Evolutionary conservation across 768 basidiomycete genomes (phyloP).

Genomic region (Hortiboletus flavorubellus): DNA sequence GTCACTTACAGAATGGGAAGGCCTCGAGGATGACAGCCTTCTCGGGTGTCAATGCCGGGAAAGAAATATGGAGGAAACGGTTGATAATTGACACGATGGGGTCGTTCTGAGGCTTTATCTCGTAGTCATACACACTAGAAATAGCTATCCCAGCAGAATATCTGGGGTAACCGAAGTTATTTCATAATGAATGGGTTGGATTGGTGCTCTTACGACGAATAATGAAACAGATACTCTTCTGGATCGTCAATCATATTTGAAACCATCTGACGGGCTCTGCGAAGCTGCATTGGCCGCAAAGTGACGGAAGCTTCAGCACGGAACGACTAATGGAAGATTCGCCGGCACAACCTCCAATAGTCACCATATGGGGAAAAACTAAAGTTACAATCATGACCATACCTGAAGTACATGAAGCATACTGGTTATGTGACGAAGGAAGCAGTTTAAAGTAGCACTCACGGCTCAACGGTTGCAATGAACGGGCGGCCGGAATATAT

Average conservation of each 20-base stretch:
- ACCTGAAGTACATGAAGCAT: background rate
- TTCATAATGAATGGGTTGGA: background rate
- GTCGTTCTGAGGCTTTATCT: background rate
- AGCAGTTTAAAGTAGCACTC: background rate
- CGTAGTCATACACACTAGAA: constrained; percentile 13
- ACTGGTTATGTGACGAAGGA: background rate
- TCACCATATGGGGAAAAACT: background rate
- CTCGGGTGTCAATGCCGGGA: constrained; percentile 7
- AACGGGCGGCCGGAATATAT: constrained; percentile 14
- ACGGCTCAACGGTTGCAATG: constrained; percentile 4
- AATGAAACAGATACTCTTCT: background rate
- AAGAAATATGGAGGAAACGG: background rate
- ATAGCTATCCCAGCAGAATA: constrained; percentile 31
- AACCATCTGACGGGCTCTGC: constrained; percentile 9
- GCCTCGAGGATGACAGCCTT: constrained; percentile 7
- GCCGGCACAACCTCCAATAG: constrained; percentile 12
- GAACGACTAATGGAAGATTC: constrained; percentile 20
- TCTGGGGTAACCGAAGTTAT: constrained; percentile 10
- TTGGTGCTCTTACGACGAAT: background rate
- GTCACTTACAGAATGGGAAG: constrained; percentile 1
- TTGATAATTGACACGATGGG: background rate
- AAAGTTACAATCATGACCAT: constrained; percentile 2
- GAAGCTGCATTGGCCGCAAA: constrained; percentile 17
- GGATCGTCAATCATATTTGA: constrained; percentile 10
- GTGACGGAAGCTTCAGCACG: background rate